Conservation (phyloP, 768 basidiomycete genomes). For the Suillus subaureus region DNA sequence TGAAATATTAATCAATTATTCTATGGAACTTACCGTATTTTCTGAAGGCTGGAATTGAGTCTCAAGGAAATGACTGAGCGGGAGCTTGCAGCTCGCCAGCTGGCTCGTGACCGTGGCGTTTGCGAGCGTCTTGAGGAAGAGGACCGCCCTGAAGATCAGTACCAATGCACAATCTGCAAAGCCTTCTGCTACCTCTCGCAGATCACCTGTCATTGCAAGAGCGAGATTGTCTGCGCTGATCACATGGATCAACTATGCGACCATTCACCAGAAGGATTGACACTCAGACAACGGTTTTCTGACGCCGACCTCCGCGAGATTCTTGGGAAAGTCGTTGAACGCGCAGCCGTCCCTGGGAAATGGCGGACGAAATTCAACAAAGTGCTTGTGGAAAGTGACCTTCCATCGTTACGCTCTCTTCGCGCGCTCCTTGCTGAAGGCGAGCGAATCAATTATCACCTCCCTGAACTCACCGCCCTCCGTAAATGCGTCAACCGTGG, state of each 20-base stretch:
- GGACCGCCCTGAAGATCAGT: conserved; percentile 91
- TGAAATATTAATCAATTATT: conserved; percentile 11
- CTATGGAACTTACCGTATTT: conserved; percentile 22
- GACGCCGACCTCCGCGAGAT: conserved; percentile 77
- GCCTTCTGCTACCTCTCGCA: conserved; percentile 95
- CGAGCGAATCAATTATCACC: conserved; percentile 77
- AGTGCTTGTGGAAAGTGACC: conserved; percentile 65
- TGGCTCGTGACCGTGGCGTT: conserved; percentile 61
- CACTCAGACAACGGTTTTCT: conserved; percentile 78
- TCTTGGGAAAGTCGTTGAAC: conserved; percentile 63
- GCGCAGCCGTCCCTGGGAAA: conserved; percentile 69
- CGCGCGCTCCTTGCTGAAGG: conserved; percentile 86
- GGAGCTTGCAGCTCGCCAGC: conserved; percentile 70
- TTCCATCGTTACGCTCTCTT: conserved; percentile 76
- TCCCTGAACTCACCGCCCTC: conserved; percentile 71
- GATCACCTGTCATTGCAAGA: conserved; percentile 79
- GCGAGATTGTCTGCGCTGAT: conserved; percentile 81
- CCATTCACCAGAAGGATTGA: conserved; percentile 55
- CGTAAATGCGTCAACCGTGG: conserved; percentile 80
- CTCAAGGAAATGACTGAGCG: conserved; percentile 87
- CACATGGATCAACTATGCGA: conserved; percentile 80
- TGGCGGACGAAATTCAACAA: conserved; percentile 77
- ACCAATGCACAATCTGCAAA: conserved; percentile 94
- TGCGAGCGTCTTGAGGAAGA: conserved; percentile 72
- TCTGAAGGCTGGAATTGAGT: conserved; percentile 75